A percentile compares a stretch with the other conserved stretches of the same genome.
Evolutionary conservation across 192 early-diverging fungal genomes (phyloP).

Genomic region (Backusella westeae): DNA sequence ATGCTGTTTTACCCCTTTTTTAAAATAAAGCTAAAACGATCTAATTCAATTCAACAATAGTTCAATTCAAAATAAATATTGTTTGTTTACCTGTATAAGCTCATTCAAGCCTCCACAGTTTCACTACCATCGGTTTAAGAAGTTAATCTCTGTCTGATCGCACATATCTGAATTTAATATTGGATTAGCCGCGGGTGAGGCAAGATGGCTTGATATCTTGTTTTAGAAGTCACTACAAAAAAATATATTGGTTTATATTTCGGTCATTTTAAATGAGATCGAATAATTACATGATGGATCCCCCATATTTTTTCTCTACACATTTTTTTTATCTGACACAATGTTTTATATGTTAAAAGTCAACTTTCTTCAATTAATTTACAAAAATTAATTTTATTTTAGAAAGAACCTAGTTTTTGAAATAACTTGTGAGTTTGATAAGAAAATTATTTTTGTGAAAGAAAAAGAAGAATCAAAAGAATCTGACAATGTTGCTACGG

Average conservation of each 20-base stretch:
- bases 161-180: background rate
- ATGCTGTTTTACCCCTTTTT: background rate
- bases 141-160: slow-evolving; percentile 1
- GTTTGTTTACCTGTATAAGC: background rate
- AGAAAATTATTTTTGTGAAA: background rate
- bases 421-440: background rate
- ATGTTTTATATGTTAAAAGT: background rate
- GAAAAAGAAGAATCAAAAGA: background rate
- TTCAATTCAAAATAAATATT: background rate
- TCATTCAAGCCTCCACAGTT: slow-evolving; percentile 1
- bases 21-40: background rate
- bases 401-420: background rate
- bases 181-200: background rate
- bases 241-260: background rate
- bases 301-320: background rate
- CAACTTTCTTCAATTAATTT: background rate
- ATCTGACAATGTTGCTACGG: background rate
- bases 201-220: background rate
- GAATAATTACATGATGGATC: background rate
- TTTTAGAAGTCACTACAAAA: background rate
- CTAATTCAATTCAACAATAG: background rate
- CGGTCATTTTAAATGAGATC: background rate
- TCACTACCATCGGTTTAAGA: background rate
- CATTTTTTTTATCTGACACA: background rate
- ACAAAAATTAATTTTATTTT: background rate